phyloP scores from a whole-genome alignment of 1,284 basidiomycete species.

The Pseudozyma thailandica region DNA sequence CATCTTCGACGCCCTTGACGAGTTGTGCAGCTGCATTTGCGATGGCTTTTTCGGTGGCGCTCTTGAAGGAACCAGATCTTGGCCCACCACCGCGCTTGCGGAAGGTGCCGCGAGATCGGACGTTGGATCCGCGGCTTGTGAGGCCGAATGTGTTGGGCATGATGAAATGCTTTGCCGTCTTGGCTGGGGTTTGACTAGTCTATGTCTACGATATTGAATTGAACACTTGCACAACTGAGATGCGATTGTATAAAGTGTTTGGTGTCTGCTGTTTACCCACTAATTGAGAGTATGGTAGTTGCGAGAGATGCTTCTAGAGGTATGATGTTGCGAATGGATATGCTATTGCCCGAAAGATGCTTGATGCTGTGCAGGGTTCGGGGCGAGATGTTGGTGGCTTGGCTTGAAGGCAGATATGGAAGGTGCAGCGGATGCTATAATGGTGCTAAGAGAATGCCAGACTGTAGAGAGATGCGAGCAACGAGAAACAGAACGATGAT shows the following conservation, averaged over 20 bases:
- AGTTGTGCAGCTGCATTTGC: constrained; percentile 47
- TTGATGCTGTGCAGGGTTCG: not conserved
- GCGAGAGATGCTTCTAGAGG: too few species aligned
- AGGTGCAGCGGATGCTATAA: not conserved
- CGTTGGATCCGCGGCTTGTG: constrained; percentile 44
- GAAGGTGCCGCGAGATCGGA: constrained; percentile 40
- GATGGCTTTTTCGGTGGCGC: constrained; percentile 48
- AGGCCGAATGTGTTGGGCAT: constrained; percentile 50
- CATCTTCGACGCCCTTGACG: constrained; percentile 59
- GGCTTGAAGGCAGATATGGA: not conserved
- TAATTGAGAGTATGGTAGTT: too few species aligned
- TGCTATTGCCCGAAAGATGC: not conserved
- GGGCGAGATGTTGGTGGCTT: not conserved
- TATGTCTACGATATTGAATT: too few species aligned
- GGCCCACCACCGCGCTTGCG: constrained; percentile 47
- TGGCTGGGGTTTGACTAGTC: not conserved
- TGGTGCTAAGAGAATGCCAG: constrained; percentile 1
- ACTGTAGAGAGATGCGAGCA: not conserved
- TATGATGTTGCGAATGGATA: too few species aligned
- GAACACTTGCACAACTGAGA: too few species aligned
- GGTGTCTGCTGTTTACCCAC: too few species aligned
- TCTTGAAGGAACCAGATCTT: constrained; percentile 41
- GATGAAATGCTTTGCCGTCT: not conserved
- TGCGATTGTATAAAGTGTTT: too few species aligned
- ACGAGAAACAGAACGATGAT: constrained; percentile 6